Base-by-base conservation (phyloP, 2,329 filamentous ascomycete species). In the Fusarium praegraminearum region DNA sequence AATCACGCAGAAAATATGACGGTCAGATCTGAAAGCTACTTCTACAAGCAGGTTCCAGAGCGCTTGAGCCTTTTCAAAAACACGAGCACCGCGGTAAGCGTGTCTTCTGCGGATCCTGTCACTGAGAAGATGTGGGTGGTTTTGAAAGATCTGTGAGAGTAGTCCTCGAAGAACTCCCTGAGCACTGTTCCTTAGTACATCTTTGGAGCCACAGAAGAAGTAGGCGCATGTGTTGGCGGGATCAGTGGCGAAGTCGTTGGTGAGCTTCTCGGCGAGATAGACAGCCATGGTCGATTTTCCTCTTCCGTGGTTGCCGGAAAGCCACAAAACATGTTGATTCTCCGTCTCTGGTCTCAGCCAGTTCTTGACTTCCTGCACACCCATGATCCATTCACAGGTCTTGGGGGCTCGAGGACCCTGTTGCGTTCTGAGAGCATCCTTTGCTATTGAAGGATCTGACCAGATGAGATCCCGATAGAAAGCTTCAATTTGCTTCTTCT, bases 351-450 rank as follows among this genome's bases (percentile, higher is more conserved):
- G 57, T 22, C 53, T 50, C 38, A 63, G 22, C 56, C 51, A 67
- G 40, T 33, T 57, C 38, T 45, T 45, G 15, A 67, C 26, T 45
- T 67, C 57, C 20, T 46, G 41, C 2, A n/a, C 51, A 16, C 51
- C 43, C 50, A 67, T 57, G 18, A 67, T 62, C 62, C 62, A 67
- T 67, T 67, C 62, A 35, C 62, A 67, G 18, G 62, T 67, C 30
- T 62, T 36, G 24, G 49, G 56, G 5, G 56, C 64, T 12, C 56
- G 38, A 28, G 64, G 51, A 13, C 64, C 63, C n/a, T 63, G 63
- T 32, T 67, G 41, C 5, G 46, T 47, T 52, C 53, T 67, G 30
- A 67, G 57, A 13, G 57, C 62, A 67, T 67, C 56, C 41, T 67
- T 67, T 33, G 40, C 45, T 32, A 49, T 43, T 26, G 50, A 57